Evolutionary conservation across 2,329 filamentous ascomycete species (phyloP), one percentile per base, ranked within the genome.

Genomic region (Ophiobolus disseminans): DNA sequence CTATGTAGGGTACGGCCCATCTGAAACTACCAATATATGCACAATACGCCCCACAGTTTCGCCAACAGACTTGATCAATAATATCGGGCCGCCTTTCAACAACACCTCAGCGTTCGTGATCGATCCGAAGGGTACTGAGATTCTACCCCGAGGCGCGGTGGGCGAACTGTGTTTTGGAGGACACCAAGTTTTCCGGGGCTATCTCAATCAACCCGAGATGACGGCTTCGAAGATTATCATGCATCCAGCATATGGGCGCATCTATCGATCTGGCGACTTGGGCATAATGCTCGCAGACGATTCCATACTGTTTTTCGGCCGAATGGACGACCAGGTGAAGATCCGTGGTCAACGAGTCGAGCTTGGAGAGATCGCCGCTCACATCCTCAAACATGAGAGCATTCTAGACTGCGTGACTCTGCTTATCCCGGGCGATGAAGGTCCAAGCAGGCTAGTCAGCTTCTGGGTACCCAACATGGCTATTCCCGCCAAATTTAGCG

Each of bases 121-220:
- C 4, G 70, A 80, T 0, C 65, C 67, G 3, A 41, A 40, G 0
- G 65, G 53, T 14, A 44, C 65, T 9, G 38, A 45, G 3, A 63
- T 84, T 1, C 75, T 91, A 0, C 90, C 90, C 0, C 69, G 82
- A 5, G 90, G 91, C 3, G 88, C 84, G 54, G 77, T 90, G 13
- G 92, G 92, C 9, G 91, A 96, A 68, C 79, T 96, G 5, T 95
- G 89, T 63, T 94, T 96, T 68, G 91, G 90, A 11, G 92, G 91
- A 9, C 84, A 89, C 39, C 91, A 96, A 72, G 84, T 96, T 4
- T 83, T 80, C 32, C 78, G 81, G 30, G 90, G 90, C 1, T 96
- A 93, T 63, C 78, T 94, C 21, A 84, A 87, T 48, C 78, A 82
- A 69, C 80, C 83, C 0, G 78, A 81, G 3, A 73, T 89, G 31